These are phyloP conservation scores for Syncephalastrum sp. DNA, from an alignment of 371 early-diverging fungal species.

Conservation along the genomic window DNA sequence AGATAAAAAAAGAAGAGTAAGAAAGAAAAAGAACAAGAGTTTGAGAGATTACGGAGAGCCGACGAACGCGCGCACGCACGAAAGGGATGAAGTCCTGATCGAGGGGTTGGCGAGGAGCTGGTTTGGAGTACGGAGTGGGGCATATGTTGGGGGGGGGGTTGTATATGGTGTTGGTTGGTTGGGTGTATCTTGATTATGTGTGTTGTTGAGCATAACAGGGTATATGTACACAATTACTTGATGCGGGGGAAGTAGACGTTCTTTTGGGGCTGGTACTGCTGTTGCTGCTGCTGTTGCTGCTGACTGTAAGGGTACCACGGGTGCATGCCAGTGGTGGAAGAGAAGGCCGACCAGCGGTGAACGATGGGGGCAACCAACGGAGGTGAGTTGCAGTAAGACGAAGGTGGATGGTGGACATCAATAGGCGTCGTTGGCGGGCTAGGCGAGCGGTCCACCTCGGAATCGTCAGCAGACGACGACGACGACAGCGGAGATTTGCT, in stretches of 20 bases:
- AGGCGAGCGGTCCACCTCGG: slow-evolving; percentile 35
- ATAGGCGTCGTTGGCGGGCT: slow-evolving; percentile 23
- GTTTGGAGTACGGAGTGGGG: no score
- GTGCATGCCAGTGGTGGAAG: slow-evolving; percentile 6
- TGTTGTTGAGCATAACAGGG: no score
- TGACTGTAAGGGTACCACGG: slow-evolving; percentile 6
- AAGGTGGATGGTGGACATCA: slow-evolving; percentile 15
- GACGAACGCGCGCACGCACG: no score
- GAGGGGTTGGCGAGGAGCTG: no score
- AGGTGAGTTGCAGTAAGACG: slow-evolving; percentile 16
- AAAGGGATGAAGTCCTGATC: no score
- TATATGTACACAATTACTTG: no score
- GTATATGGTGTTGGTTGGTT: no score
- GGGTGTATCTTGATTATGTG: no score
- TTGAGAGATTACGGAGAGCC: background rate
- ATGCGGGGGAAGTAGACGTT: no score
- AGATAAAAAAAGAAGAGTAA: slow-evolving; percentile 1
- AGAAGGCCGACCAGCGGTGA: slow-evolving; percentile 11
- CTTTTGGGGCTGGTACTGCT: no score
- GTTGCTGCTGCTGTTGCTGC: slow-evolving; percentile 8
- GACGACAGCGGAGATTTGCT: slow-evolving; percentile 25
- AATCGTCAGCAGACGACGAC: slow-evolving; percentile 30
- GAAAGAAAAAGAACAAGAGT: background rate
- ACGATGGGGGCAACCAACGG: slow-evolving; percentile 21
- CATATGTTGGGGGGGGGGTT: no score